Base-by-base conservation (phyloP, 306 rosid genomes). In the Medicago lupulina region DNA sequence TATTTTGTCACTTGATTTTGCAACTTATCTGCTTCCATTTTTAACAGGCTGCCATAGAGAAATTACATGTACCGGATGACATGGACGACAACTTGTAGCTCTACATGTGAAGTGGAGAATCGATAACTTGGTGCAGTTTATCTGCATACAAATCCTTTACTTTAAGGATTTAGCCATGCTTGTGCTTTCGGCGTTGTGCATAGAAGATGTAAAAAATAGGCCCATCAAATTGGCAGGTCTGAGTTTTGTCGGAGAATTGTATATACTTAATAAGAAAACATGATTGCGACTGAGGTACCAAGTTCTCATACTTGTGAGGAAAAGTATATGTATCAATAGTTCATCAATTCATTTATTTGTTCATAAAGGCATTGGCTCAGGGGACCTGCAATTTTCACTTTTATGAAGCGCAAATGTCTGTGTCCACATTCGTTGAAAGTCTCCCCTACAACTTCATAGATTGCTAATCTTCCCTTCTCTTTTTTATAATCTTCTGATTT, bases 1-100 rank as follows among this genome's bases (percentile, higher is more conserved):
- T 40, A 25, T 46, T 70, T 46, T 70, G 15, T 72, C 38, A 63
- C 16, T 54, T 47, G n/a, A n/a, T 63, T 53, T n/a, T 73, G 21
- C 54, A 41, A 67, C 74, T 4, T 21, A 18, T 17, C 19, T 57
- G 57, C 50, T 5, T 25, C 53, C 59, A 49, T 73, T 73, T 81
- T n/a, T 67, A 62, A 74, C 87, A 96, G 99, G 96, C 99, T 73
- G 97, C 93, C 73, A 96, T 96, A 12, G 99, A 96, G 90, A 96
- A 93, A 88, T 85, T 96, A 86, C 96, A 88, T 63, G 97, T 92
- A 68, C 99, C 98, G 0, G 99, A 96, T 76, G 99, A 96, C 66
- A 74, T 88, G 70, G 97, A 96, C 57, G 99, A 92, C 86, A 86
- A 79, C 83, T 85, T 93, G 81, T 94, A 87, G 83, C 73, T 60